Base-by-base conservation (phyloP, 2,329 filamentous ascomycete species). In the Phoma sp. region DNA sequence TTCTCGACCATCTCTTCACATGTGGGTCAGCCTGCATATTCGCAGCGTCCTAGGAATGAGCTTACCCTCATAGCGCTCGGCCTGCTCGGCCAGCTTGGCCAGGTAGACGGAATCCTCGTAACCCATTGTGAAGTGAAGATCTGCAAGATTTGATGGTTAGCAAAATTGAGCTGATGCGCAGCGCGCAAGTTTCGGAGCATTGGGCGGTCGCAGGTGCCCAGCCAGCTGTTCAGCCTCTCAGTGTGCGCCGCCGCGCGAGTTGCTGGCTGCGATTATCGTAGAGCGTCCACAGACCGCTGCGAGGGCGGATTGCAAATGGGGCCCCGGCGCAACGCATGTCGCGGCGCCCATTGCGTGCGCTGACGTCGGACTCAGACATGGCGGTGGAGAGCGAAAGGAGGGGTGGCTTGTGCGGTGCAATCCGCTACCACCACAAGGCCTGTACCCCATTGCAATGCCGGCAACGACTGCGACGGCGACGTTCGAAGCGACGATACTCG, bases 1-100 rank as follows among this genome's bases (percentile, higher is more conserved):
- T 97, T 96, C 85, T 96, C 92, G 69, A 98, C 93, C 93, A 98
- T 97, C 83, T 97, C 93, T 97, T 80, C 54, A 64, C 20, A 40
- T 37, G 46, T 29, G 20, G 25, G 50, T 72, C 56, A 72, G 65
- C 47, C 43, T 34, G 46, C 50, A 12, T 23, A 20, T 29, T 50
- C 37, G 42, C 40, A 29, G 42, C 47, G 29, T 42, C 42, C 50
- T 18, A 26, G 43, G 12, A 30, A 52, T 26, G 56, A 42, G 47
- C 76, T 71, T 74, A 98, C 95, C 95, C 86, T 99, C 95, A 83
- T 99, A 99, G 80, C 95, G 93, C 89, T 99, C 95, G 81, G 95
- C 95, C 88, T 99, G 95, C 89, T 99, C 95, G 78, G 95, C 95
- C 81, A 99, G 91, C 92, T 98, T 98, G 83, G 95, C 95, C 80